phyloP scores from a whole-genome alignment of 2,329 filamentous ascomycete genomes.

The Ophiocordyceps polyrhachis-furcata region DNA sequence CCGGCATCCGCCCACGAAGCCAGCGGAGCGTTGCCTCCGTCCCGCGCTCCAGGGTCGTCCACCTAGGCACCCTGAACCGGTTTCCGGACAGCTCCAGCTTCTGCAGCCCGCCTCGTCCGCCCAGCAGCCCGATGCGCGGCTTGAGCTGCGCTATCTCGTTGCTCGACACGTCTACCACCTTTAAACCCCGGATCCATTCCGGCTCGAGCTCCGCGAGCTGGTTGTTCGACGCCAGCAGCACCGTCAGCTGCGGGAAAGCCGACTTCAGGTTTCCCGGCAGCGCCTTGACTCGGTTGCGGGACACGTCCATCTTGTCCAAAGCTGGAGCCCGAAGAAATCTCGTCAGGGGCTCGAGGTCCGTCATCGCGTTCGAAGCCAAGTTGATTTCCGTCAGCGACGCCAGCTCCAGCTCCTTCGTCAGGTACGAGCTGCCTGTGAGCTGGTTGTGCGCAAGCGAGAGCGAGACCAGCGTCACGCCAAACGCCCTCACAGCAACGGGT shows the following conservation, averaged over 20 bases:
- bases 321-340: slow-evolving; percentile 51
- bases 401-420: slow-evolving; percentile 48
- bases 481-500: slow-evolving; percentile 51
- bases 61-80: slow-evolving; percentile 70
- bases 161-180: slow-evolving; percentile 60
- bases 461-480: slow-evolving; percentile 50
- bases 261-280: slow-evolving; percentile 45
- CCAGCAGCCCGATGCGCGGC: slow-evolving; percentile 60
- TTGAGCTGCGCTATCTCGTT: slow-evolving; percentile 76
- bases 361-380: slow-evolving; percentile 55
- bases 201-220: slow-evolving; percentile 54
- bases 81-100: slow-evolving; percentile 68
- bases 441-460: slow-evolving; percentile 64
- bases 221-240: slow-evolving; percentile 64
- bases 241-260: slow-evolving; percentile 49
- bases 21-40: slow-evolving; percentile 71
- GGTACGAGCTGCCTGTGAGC: slow-evolving; percentile 42
- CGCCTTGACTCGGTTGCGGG: slow-evolving; percentile 58
- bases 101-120: slow-evolving; percentile 40
- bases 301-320: slow-evolving; percentile 62
- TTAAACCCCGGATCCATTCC: slow-evolving; percentile 54
- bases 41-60: slow-evolving; percentile 67
- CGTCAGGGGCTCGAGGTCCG: slow-evolving; percentile 46
- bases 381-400: slow-evolving; percentile 62
- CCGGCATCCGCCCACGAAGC: slow-evolving; percentile 58